Evolutionary conservation across 2,329 filamentous ascomycete genomes (phyloP).

Genomic region (Cordyceps cateniannulata): DNA sequence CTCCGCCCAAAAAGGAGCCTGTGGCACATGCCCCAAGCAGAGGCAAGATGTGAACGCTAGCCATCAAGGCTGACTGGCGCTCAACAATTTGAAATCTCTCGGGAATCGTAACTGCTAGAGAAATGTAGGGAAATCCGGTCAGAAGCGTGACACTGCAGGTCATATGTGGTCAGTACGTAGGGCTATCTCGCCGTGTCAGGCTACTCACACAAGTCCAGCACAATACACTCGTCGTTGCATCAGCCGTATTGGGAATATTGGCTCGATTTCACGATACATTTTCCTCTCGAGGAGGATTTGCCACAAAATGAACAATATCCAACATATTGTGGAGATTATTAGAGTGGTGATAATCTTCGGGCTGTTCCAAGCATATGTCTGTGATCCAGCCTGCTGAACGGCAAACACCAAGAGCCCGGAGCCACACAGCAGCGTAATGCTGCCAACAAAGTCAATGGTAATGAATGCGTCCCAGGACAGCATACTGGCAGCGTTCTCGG

Average conservation of each 20-base stretch:
- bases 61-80: constrained; percentile 43
- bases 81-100: constrained; percentile 56
- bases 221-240: constrained; percentile 43
- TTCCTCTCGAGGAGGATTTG: constrained; percentile 38
- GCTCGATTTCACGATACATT: constrained; percentile 36
- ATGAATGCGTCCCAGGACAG: constrained; percentile 36
- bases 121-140: constrained; percentile 51
- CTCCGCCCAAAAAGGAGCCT: constrained; percentile 49
- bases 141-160: constrained; percentile 44
- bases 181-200: too few relatives aligned
- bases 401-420: constrained; percentile 50
- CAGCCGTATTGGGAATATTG: constrained; percentile 48
- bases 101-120: constrained; percentile 52
- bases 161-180: constrained; percentile 14
- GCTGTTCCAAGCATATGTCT: constrained; percentile 45
- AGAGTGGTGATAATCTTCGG: constrained; percentile 44
- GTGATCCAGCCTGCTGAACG: constrained; percentile 50
- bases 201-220: constrained; percentile 41
- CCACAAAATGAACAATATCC: constrained; percentile 44
- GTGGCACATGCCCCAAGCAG: constrained; percentile 51
- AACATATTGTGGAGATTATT: constrained; percentile 40
- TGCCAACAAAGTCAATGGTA: constrained; percentile 48
- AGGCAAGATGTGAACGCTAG: constrained; percentile 52
- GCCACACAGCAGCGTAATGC: constrained; percentile 41
- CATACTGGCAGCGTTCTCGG: constrained; percentile 27